Conservation (phyloP, 2,329 filamentous ascomycete genomes). For the Ceratocystis alfenasii region DNA sequence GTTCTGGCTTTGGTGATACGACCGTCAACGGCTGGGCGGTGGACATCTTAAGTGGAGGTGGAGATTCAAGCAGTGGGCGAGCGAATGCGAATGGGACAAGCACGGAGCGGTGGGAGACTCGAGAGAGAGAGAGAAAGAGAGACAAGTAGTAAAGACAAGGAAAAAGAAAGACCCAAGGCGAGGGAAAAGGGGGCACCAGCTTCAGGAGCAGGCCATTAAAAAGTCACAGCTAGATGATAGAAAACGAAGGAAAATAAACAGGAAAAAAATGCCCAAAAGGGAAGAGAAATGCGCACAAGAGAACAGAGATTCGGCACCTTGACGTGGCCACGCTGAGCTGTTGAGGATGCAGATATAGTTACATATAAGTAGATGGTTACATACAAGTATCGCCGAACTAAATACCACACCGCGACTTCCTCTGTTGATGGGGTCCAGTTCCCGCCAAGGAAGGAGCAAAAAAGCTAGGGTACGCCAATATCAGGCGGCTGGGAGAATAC, state of each 20-base stretch:
- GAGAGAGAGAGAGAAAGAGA: not conserved
- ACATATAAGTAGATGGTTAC: not conserved
- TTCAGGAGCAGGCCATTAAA: not conserved
- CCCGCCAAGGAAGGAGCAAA: not conserved
- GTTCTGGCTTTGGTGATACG: not conserved
- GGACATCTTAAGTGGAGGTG: not conserved
- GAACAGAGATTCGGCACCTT: too few relatives aligned
- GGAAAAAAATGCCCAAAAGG: too few relatives aligned
- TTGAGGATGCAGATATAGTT: not conserved
- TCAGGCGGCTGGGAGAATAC: not conserved
- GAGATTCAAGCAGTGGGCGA: not conserved
- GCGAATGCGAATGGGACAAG: not conserved
- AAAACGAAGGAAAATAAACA: not conserved
- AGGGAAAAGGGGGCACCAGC: not conserved
- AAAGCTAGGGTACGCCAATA: not conserved
- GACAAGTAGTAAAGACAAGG: not conserved
- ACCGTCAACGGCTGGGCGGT: not conserved
- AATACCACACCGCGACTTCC: not conserved
- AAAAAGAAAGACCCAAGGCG: not conserved
- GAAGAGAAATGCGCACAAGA: too few relatives aligned
- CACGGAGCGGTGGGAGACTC: conserved; percentile 7
- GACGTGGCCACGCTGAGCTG: not conserved
- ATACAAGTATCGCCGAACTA: not conserved
- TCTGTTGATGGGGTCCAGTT: not conserved
- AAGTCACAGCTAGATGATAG: not conserved